Evolutionary conservation across 2,329 filamentous ascomycete species (phyloP), one percentile per base, ranked within the genome.

Genomic region (Cladophialophora chaetospira): DNA sequence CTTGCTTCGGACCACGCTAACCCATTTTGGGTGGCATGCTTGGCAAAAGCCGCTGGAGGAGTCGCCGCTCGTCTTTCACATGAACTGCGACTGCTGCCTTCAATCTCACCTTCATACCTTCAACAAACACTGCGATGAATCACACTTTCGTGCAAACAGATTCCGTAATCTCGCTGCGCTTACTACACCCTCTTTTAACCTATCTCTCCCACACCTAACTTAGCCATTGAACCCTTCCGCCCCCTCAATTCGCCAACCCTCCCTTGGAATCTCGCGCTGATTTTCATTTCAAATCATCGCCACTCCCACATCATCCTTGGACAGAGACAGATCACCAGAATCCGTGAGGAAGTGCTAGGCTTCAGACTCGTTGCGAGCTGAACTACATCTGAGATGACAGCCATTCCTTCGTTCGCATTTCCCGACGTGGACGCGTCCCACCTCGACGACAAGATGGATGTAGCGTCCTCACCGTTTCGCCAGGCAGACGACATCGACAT

Each of bases 361-460:
- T 28, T 29, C 17, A 53, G 28, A 29, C 38, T 10, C 36, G 17
- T 26, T 5, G 10, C 23, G 4, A 19, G 9, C 42, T 44, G 10
- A 28, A 4, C 29, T 6, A 9, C 17, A 5, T 17, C 35, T 26
- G 35, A 36, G 42, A 59, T 59, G 56, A 57, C 43, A 29, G 43
- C 60, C 19, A 55, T 57, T 17, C 60, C 60, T 15, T 59, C 60
- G 8, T 52, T 62, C 25, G 44, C 46, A 21, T 60, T 62, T 38
- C 48, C 42, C 13, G 46, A 56, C 26, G 52, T 66, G 52, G 58
- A 64, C 50, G 35, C 56, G 40, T 53, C 55, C 13, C 48, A 60
- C 25, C 51, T 59, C 28, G 64, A 65, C 47, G 64, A 66, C 45
- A 53, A 61, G 28, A 67, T 67, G 64, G 63, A 66, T 23, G 58